Evolutionary conservation across 2,329 filamentous ascomycete genomes (phyloP).

Genomic region (Neonectria magnoliae): DNA sequence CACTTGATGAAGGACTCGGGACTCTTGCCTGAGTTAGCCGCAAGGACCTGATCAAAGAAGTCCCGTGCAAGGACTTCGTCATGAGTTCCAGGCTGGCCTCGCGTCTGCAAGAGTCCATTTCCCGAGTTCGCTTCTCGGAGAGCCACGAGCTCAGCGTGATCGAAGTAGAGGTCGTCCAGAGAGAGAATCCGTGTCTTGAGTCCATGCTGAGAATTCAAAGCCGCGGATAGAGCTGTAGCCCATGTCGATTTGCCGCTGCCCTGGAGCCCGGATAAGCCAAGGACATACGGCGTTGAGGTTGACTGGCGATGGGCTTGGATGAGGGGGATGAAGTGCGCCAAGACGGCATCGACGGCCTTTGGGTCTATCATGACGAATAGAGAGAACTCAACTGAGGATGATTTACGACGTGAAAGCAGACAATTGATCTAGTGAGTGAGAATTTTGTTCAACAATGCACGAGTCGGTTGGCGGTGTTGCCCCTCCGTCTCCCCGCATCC

Average conservation of each 20-base stretch:
- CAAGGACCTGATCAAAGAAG: constrained; percentile 27
- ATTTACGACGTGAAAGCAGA: not conserved
- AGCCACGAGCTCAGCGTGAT: constrained; percentile 30
- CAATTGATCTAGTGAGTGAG: not conserved
- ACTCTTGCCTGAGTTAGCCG: not conserved
- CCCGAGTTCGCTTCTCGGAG: constrained; percentile 31
- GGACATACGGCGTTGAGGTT: constrained; percentile 29
- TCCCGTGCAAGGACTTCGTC: constrained; percentile 26
- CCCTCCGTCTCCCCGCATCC: constrained; percentile 9
- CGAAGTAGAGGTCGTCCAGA: constrained; percentile 36
- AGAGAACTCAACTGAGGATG: not conserved
- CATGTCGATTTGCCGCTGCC: constrained; percentile 43
- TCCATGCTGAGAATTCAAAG: constrained; percentile 24
- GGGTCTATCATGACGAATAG: constrained; percentile 34
- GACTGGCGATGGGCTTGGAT: constrained; percentile 27
- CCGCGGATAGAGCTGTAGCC: constrained; percentile 34
- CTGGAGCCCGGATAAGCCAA: constrained; percentile 39
- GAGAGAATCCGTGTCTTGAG: constrained; percentile 34
- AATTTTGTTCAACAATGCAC: not conserved
- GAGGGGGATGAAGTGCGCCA: constrained; percentile 30
- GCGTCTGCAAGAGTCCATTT: constrained; percentile 31
- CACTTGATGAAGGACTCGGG: constrained; percentile 21
- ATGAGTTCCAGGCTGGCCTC: constrained; percentile 39
- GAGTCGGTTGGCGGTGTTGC: not conserved
- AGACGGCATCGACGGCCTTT: constrained; percentile 31